Base-by-base conservation (phyloP, 2,329 filamentous ascomycete species). In the Chaetomiaceae sp. region DNA sequence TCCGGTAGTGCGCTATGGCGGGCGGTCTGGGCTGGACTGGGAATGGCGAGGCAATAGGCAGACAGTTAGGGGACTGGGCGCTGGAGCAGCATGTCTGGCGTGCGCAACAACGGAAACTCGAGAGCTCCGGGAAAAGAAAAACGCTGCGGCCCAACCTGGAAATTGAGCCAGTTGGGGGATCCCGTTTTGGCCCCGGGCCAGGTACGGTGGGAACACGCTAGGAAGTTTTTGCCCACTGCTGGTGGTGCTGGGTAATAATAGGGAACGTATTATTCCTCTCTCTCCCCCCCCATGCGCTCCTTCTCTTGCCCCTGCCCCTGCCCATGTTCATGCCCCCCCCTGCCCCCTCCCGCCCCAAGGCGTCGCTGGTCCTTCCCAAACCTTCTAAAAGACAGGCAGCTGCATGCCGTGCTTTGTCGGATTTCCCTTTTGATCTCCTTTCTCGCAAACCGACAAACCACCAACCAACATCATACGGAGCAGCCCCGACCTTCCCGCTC, bases 371-470 rank as follows among this genome's bases (percentile, higher is more conserved):
- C 42, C 48, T 56, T 56, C 51, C 48, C 49, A 51, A 43, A 43
- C 36, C 30, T 50, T 55, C 57, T 53, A 56, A 61, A 59, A 58
- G 54, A 54, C 54, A 47, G 51, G 57, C 54, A 29, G 42, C 56
- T 58, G 53, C 56, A 52, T 55, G 41, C 55, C 55, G 34, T 56
- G 36, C 55, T 60, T 62, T 58, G 55, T 55, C 54, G 55, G 55
- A 27, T 62, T 62, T 61, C 61, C 59, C 56, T 59, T 62, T 61
- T 59, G 58, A 59, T 60, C 52, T 23, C 37, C 50, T 42, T 40
- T 32, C 53, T 44, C 44, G 42, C 36, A 44, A 41, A 56, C 45
- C 11, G 27, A n/a, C 11, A 33, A 45, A 33, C 40, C 27, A 34
- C 43, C 43, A 47, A 25, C 38, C 14, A 42, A 42, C 33, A 20